Base-by-base conservation (phyloP, 345 rosid genomes). In the Eucalyptus urophylla region DNA sequence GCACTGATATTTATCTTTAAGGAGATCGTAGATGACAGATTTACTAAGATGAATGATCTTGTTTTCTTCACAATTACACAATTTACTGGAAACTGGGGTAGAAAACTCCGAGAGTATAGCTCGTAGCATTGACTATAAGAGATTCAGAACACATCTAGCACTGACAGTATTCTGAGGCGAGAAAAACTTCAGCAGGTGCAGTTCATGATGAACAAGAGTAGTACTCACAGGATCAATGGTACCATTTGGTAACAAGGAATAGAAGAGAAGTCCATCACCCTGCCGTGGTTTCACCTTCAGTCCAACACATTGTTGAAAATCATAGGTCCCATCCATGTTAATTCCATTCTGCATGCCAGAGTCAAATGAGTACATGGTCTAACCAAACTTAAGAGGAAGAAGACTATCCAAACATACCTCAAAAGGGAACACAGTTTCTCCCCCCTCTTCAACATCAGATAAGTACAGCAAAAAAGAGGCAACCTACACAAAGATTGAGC, bases 201-300 rank as follows among this genome's bases (percentile, higher is more conserved):
- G 60, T 50, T 47, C 62, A 47, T 13, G 15, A 44, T 15, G 22
- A 33, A 54, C 15, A 27, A 87, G 27, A 80, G 33, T 27, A 45
- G 60, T 49, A 89, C 93, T 89, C 76, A 94, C 97, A 37, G 88
- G 90, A 89, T 96, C 96, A 50, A 95, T 95, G 31, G 97, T 94
- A 76, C 89, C 86, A 86, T 95, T 96, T 43, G 95, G 94, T 65
- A 90, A 90, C 56, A 94, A 21, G 3, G 97, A 95, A 91, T 95
- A 94, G 88, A 96, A 96, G 19, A 94, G 90, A 90, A 95, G 90
- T 33, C 93, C 99, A 87, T 95, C 99, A 49, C 97, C 97, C 90
- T 58, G 91, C 15, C 89, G 92, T 24, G 97, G 97, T 89, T 93
- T 95, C 62, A 95, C 95, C 92, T 89, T 94, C 83, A 96, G 80